A percentile compares a stretch with the other conserved stretches of the same genome.
Conservation (phyloP, 192 early-diverging fungal species). For the Coemansia furcata region DNA sequence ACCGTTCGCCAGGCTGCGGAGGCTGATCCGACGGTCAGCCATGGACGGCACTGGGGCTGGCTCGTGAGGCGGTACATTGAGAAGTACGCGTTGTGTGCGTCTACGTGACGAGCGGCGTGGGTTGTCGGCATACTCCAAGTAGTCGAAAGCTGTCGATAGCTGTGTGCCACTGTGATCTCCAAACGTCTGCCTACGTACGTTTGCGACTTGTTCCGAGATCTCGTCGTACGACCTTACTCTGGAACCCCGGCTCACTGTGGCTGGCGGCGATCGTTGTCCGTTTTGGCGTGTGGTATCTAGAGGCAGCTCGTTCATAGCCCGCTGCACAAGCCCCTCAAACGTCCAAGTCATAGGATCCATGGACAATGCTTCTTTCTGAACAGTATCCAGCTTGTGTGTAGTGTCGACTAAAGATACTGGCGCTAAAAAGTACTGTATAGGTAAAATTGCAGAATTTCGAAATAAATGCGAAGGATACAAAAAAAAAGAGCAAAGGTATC, state of each 20-base stretch:
- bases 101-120: conserved; percentile 7
- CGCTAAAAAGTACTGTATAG: background rate
- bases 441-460: background rate
- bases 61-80: conserved; percentile 1
- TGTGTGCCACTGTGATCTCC: background rate
- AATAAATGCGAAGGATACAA: background rate
- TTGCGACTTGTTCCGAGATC: background rate
- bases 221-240: background rate
- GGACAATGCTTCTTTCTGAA: background rate
- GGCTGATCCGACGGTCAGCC: background rate
- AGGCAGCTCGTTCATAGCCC: background rate
- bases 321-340: background rate
- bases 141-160: background rate
- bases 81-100: conserved; percentile 19
- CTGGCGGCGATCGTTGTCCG: background rate
- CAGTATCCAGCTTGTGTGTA: background rate
- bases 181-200: background rate
- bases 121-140: background rate
- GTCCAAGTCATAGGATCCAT: background rate
- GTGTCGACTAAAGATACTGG: background rate
- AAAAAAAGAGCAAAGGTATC: background rate
- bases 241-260: background rate
- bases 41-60: background rate
- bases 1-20: background rate
- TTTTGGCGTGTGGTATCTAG: background rate